These are phyloP conservation scores for Acanthamoeba rhysodes DNA, from an alignment of 208 protist species.

Conservation along the genomic window DNA sequence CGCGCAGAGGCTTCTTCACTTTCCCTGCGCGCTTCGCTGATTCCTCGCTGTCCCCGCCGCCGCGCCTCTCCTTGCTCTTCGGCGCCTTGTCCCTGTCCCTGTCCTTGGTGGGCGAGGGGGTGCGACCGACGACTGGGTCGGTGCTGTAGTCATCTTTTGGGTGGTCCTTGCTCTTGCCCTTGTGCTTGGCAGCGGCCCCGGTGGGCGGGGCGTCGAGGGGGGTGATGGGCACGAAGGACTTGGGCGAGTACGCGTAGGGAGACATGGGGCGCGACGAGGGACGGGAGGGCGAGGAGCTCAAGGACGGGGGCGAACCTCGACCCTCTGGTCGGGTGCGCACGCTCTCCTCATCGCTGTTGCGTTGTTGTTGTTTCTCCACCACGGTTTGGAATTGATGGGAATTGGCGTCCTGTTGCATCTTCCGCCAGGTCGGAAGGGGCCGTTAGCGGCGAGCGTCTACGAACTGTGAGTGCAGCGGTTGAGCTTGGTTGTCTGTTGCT, in stretches of 20 bases:
- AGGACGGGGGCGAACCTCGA: not conserved
- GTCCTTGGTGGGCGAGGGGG: not conserved
- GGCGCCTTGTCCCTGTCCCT: not conserved
- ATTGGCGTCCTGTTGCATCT: not conserved
- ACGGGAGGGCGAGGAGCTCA: not conserved
- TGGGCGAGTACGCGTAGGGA: not conserved
- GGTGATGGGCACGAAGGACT: not conserved
- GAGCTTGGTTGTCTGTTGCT: not conserved
- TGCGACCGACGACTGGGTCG: not conserved
- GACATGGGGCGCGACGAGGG: not conserved
- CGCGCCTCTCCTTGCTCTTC: not conserved
- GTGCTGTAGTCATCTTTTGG: not conserved
- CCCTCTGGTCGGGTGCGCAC: not conserved
- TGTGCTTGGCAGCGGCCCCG: not conserved
- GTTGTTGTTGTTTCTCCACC: not conserved
- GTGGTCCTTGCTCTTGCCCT: constrained; percentile 28
- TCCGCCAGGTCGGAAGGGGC: no score
- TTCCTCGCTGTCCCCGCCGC: not conserved
- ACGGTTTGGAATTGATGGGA: not conserved
- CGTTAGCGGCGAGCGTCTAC: no score
- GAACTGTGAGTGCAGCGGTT: no score
- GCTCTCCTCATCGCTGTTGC: not conserved
- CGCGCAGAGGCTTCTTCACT: no score
- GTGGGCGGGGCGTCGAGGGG: not conserved
- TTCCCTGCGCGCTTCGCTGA: not conserved